These are phyloP conservation scores for Penicillium sp. DNA, from an alignment of 2,329 filamentous ascomycete genomes.

Conservation along the genomic window DNA sequence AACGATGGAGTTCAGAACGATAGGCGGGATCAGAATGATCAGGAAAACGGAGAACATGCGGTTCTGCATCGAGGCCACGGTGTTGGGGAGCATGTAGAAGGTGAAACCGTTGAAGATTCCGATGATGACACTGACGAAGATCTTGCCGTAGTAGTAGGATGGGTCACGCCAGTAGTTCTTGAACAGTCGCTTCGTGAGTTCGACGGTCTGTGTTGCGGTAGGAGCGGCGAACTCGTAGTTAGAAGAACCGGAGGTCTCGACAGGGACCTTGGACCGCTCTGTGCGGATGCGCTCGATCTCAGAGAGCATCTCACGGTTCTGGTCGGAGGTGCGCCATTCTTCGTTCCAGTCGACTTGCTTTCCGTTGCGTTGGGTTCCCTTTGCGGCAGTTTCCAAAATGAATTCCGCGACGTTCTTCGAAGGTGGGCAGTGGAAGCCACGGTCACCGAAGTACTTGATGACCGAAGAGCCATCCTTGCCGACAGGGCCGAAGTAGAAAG, in stretches of 20 bases:
- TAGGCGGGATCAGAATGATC: conserved; percentile 67
- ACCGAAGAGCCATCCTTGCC: conserved; percentile 67
- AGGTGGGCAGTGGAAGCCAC: conserved; percentile 67
- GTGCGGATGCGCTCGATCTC: conserved; percentile 68
- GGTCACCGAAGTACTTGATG: conserved; percentile 67
- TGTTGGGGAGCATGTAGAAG: conserved; percentile 69
- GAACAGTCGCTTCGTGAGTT: conserved; percentile 71
- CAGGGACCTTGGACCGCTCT: conserved; percentile 55
- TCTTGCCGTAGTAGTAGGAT: conserved; percentile 74
- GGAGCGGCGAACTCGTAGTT: conserved; percentile 68
- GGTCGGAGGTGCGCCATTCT: conserved; percentile 68
- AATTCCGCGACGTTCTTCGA: conserved; percentile 68
- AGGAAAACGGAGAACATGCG: conserved; percentile 74
- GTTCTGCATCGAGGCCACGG: conserved; percentile 70
- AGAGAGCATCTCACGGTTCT: conserved; percentile 59
- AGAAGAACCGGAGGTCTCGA: conserved; percentile 39
- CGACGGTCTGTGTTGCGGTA: conserved; percentile 61
- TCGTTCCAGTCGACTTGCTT: conserved; percentile 70
- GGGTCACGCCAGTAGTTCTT: conserved; percentile 75
- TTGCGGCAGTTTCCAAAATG: conserved; percentile 66
- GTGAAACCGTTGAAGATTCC: conserved; percentile 81
- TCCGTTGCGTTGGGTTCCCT: conserved; percentile 57
- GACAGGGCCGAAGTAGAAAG: conserved; percentile 73
- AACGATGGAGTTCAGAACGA: conserved; percentile 71
- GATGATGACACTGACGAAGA: conserved; percentile 71